phyloP scores from a whole-genome alignment of 164 flowering plant species.

The grape (Vitis vinifera) region ASM3070453v1 NC_081816.1:4435501-4436000 shows the following conservation, averaged over 20 bases:
- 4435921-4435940: background rate
- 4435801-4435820: conserved; percentile 30
- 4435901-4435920: conserved; percentile 1
- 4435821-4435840: conserved; percentile 38
- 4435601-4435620: conserved; percentile 14
- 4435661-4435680: conserved; percentile 24
- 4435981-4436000: no score
- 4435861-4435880: background rate
- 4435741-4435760: conserved; percentile 21
- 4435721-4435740: conserved; percentile 28
- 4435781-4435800: conserved; percentile 17
- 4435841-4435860: conserved; percentile 41
- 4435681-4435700: conserved; percentile 32
- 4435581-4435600: conserved; percentile 26
- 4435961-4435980: no score
- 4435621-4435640: conserved; percentile 24
- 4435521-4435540: conserved; percentile 62
- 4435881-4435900: background rate
- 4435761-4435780: conserved; percentile 18
- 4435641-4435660: conserved; percentile 28
- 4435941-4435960: no score
- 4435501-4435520: conserved; percentile 67
- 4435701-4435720: conserved; percentile 28
- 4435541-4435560: conserved; percentile 72
- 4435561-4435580: conserved; percentile 43